These are phyloP conservation scores for Diospyros kaki DNA, from an alignment of 148 eudicot species.

Conservation along the genomic window DNA sequence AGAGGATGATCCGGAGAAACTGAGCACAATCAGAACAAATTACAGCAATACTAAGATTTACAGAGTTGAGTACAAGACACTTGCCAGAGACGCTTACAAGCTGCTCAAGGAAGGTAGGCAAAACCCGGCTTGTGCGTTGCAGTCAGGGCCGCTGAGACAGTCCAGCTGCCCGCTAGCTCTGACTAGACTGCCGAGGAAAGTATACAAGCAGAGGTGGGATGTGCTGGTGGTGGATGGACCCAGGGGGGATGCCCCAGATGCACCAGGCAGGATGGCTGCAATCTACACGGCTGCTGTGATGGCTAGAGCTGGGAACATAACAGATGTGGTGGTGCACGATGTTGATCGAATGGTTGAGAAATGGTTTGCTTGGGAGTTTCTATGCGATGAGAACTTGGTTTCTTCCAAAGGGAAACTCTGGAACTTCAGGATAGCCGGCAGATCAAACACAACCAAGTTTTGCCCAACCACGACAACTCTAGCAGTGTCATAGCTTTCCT, in stretches of 20 bases:
- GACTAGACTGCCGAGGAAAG: constrained; percentile 49
- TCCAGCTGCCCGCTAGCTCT: constrained; percentile 61
- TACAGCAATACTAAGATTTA: constrained; percentile 40
- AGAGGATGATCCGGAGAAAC: constrained; percentile 41
- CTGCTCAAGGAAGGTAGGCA: constrained; percentile 60
- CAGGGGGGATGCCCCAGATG: constrained; percentile 48
- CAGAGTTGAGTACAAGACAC: constrained; percentile 39
- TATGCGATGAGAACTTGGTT: constrained; percentile 76
- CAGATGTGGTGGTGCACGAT: constrained; percentile 80
- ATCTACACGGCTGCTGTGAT: constrained; percentile 74
- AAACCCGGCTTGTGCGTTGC: constrained; percentile 35
- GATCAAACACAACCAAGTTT: constrained; percentile 35
- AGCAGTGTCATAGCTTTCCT: not conserved
- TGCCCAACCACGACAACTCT: constrained; percentile 26
- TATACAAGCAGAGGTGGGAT: constrained; percentile 66
- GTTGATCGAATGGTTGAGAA: constrained; percentile 70
- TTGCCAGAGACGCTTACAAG: constrained; percentile 75
- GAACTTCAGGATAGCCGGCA: constrained; percentile 56
- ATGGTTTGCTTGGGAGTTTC: constrained; percentile 94
- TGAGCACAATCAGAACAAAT: constrained; percentile 13
- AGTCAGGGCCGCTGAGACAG: constrained; percentile 18
- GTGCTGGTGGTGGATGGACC: constrained; percentile 89
- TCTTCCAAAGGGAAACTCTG: constrained; percentile 87
- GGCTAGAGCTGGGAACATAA: constrained; percentile 58
- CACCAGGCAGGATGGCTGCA: constrained; percentile 80